These are phyloP conservation scores for Cryphonectria japonica DNA, from an alignment of 2,329 filamentous ascomycete genomes.

Conservation along the genomic window DNA sequence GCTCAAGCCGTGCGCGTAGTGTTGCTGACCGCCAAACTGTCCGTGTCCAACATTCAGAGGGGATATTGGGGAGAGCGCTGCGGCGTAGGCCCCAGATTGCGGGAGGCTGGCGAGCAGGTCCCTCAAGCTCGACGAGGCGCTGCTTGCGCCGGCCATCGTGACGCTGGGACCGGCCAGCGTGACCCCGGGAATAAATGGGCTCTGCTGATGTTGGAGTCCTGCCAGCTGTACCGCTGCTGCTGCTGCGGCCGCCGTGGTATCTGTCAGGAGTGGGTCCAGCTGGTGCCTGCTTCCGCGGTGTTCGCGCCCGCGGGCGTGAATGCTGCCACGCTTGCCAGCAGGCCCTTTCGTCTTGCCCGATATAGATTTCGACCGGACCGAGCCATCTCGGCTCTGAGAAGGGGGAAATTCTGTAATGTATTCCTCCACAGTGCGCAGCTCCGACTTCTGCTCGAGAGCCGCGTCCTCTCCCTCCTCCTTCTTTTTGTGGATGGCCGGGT, in stretches of 20 bases:
- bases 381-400: constrained; percentile 54
- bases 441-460: constrained; percentile 83
- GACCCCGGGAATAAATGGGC: constrained; percentile 44
- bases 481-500: constrained; percentile 68
- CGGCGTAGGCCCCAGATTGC: constrained; percentile 48
- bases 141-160: constrained; percentile 47
- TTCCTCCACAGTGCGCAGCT: constrained; percentile 92
- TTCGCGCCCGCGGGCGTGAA: constrained; percentile 38
- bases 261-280: constrained; percentile 45
- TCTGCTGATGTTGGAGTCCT: constrained; percentile 45
- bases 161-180: constrained; percentile 45
- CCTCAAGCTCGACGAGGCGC: constrained; percentile 46
- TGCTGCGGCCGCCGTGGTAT: constrained; percentile 33
- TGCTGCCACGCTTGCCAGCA: constrained; percentile 41
- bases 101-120: constrained; percentile 42
- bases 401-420: constrained; percentile 80
- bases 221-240: constrained; percentile 37
- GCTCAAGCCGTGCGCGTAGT: constrained; percentile 47
- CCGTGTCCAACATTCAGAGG: constrained; percentile 48
- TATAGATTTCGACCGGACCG: constrained; percentile 24
- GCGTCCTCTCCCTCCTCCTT: constrained; percentile 85
- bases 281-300: constrained; percentile 36
- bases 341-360: constrained; percentile 41
- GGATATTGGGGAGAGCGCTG: constrained; percentile 55
- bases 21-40: constrained; percentile 40